Conservation (phyloP, 163 green algal genomes). For the Chlamydomonas reinhardtii region DNA sequence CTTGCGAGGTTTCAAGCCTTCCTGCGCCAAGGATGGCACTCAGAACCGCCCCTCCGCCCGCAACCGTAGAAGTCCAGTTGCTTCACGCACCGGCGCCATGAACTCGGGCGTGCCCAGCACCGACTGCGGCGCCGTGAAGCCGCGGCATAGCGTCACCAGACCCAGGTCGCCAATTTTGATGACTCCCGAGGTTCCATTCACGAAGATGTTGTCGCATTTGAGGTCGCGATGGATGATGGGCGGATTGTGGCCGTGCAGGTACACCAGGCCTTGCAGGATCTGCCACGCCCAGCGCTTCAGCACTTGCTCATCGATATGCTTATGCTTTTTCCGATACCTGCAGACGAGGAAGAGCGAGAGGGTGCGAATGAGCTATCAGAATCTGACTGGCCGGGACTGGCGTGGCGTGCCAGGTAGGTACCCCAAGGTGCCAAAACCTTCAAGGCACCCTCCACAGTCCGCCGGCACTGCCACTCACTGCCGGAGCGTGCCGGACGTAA, state of each 20-base stretch:
- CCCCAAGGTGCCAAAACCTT: too few species aligned
- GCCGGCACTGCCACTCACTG: constrained; percentile 85
- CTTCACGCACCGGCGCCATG: constrained; percentile 35
- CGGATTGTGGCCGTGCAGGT: constrained; percentile 98
- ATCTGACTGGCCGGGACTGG: too few species aligned
- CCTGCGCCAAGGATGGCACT: too few species aligned
- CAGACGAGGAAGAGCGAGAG: neutral
- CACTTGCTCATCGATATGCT: constrained; percentile 94
- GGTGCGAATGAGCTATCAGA: too few species aligned
- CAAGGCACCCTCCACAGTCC: too few species aligned
- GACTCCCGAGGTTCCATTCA: constrained; percentile 85
- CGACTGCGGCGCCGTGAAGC: constrained; percentile 59
- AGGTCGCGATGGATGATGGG: constrained; percentile 99
- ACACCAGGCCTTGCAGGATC: constrained; percentile 97
- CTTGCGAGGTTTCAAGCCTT: too few species aligned
- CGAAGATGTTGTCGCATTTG: constrained; percentile 98
- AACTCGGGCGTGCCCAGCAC: constrained; percentile 61
- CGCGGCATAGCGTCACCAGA: constrained; percentile 74
- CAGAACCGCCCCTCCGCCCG: too few species aligned
- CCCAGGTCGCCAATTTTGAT: constrained; percentile 94
- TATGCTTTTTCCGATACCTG: constrained; percentile 97
- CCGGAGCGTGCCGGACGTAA: constrained; percentile 96
- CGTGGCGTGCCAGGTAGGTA: too few species aligned
- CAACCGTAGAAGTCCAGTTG: too few species aligned
- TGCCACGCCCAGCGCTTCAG: constrained; percentile 98